Percentiles rank a stretch among this genome's conserved stretches.
phyloP scores from a whole-genome alignment of 768 basidiomycete species.

The Pleurotus tuoliensis region DNA sequence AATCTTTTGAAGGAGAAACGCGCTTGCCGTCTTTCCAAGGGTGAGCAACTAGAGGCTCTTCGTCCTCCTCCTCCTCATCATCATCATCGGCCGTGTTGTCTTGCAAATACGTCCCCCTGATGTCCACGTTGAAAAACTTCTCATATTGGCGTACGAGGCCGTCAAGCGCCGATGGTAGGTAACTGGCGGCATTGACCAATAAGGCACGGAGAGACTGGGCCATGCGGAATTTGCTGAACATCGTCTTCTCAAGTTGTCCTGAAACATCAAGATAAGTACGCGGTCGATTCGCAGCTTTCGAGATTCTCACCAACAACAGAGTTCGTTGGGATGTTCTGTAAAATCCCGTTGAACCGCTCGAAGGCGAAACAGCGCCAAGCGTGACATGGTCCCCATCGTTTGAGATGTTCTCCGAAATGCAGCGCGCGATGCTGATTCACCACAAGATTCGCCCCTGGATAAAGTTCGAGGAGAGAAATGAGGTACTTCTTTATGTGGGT shows the following conservation, averaged over 20 bases:
- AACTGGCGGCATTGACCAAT: not conserved
- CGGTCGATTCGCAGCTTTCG: not conserved
- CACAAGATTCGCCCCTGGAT: constrained; percentile 12
- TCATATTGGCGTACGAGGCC: not conserved
- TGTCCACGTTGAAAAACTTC: not conserved
- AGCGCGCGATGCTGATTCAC: constrained; percentile 30
- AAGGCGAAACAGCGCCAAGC: constrained; percentile 32
- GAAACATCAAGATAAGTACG: not conserved
- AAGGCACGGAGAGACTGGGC: not conserved
- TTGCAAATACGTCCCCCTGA: not conserved
- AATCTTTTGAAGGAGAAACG: not conserved
- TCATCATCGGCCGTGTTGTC: not conserved
- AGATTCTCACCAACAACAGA: constrained; percentile 15
- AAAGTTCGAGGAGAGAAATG: constrained; percentile 13
- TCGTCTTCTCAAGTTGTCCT: not conserved
- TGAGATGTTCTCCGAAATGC: constrained; percentile 23
- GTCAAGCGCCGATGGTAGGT: not conserved
- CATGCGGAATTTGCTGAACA: not conserved
- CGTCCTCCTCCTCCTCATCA: not conserved
- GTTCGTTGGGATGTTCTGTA: constrained; percentile 21
- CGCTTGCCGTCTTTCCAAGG: not conserved
- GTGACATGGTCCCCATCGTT: constrained; percentile 26
- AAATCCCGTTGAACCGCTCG: constrained; percentile 20
- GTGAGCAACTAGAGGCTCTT: not conserved
- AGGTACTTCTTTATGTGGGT: constrained; percentile 23